Evolutionary conservation across 1,139 yeast species (phyloP).

Genomic region (Yamadazyma kanchanaburiensis): DNA sequence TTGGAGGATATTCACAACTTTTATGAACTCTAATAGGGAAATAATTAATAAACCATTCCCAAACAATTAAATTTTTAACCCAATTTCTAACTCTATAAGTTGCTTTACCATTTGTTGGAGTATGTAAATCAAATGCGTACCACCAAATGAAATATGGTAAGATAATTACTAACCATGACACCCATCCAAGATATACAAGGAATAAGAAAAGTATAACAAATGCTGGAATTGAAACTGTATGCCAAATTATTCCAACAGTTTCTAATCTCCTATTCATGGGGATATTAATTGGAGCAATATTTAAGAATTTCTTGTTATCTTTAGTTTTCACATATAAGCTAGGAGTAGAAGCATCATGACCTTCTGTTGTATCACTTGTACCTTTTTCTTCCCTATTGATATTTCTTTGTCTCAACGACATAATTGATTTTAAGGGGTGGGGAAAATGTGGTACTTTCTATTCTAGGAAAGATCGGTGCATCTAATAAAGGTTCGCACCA

Average conservation of each 20-base stretch:
- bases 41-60: slow-evolving; percentile 74
- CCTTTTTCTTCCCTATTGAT: background rate
- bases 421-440: slow-evolving; percentile 1
- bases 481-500: no score
- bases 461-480: background rate
- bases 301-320: slow-evolving; percentile 13
- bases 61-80: slow-evolving; percentile 57
- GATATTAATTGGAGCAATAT: slow-evolving; percentile 51
- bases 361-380: background rate
- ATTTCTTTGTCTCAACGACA: slow-evolving; percentile 6
- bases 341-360: background rate
- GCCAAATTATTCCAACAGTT: slow-evolving; percentile 73
- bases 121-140: slow-evolving; percentile 51
- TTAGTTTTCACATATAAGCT: background rate
- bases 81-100: slow-evolving; percentile 54
- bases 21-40: slow-evolving; percentile 80
- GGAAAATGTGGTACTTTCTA: background rate
- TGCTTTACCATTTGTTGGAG: slow-evolving; percentile 73
- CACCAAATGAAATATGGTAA: slow-evolving; percentile 59
- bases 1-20: slow-evolving; percentile 70
- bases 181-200: slow-evolving; percentile 60
- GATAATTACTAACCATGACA: slow-evolving; percentile 64
- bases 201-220: slow-evolving; percentile 51
- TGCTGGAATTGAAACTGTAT: slow-evolving; percentile 67
- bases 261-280: slow-evolving; percentile 62